Evolutionary conservation across 495 filamentous ascomycete genomes (phyloP).

Genomic region (Podospora australis): DNA sequence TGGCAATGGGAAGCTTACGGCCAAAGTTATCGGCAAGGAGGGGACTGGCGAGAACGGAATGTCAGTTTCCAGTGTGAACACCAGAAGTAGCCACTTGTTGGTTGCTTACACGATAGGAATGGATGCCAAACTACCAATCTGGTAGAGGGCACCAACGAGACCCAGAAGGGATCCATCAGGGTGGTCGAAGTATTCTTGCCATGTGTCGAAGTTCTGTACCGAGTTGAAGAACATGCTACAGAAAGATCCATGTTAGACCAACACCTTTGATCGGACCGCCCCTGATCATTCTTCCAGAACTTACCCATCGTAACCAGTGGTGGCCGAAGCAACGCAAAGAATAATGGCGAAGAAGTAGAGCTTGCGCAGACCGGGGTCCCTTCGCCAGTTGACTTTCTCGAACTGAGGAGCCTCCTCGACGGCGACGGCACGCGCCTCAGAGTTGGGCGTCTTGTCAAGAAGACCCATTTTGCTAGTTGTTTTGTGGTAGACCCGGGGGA

Average conservation of each 20-base stretch:
- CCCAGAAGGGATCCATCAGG: conserved; percentile 50
- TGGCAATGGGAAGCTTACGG: conserved; percentile 53
- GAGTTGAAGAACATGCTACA: conserved; percentile 49
- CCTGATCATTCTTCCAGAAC: neutral
- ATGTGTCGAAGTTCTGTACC: conserved; percentile 46
- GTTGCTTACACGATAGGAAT: conserved; percentile 56
- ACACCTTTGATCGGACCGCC: no score
- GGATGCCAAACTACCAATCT: conserved; percentile 57
- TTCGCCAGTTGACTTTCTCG: conserved; percentile 53
- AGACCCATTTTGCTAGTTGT: conserved; percentile 26
- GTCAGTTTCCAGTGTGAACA: conserved; percentile 15
- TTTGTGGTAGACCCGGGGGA: conserved; percentile 5
- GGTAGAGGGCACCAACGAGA: conserved; percentile 62
- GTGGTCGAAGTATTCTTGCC: conserved; percentile 45
- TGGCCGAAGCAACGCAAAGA: conserved; percentile 56
- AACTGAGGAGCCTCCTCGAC: conserved; percentile 53
- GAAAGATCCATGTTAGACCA: neutral
- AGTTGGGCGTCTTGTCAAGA: conserved; percentile 30
- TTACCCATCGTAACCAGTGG: conserved; percentile 62
- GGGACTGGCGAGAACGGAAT: conserved; percentile 34
- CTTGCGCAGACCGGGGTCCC: conserved; percentile 53
- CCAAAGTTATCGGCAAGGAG: conserved; percentile 56
- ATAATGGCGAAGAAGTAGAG: conserved; percentile 53
- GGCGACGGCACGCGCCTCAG: conserved; percentile 26
- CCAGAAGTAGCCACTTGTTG: neutral